Conservation (phyloP, 352 stramenopile species). For the Globisporangium cylindrosporum region DNA sequence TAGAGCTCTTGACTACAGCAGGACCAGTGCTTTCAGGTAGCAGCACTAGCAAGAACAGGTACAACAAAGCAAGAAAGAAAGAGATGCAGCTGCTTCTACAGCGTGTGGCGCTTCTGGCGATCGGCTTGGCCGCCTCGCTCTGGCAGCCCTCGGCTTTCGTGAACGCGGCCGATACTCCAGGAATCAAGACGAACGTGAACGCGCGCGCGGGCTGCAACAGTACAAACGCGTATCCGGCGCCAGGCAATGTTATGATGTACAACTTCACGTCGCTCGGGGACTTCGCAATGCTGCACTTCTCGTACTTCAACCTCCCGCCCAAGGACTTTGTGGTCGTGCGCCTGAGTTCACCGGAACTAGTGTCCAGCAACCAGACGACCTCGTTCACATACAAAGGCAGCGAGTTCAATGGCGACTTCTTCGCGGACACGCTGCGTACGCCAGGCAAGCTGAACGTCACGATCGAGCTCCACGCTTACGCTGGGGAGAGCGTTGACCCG, state of each 20-base stretch:
- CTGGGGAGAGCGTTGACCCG: constrained; percentile 16
- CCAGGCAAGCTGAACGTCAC: neutral
- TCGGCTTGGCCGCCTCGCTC: neutral
- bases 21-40: too few relatives aligned
- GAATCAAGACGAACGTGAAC: constrained; percentile 7
- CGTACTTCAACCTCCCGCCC: constrained; percentile 54
- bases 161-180: neutral
- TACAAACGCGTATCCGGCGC: constrained; percentile 22
- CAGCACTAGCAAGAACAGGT: neutral
- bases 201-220: constrained; percentile 36
- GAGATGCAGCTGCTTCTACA: constrained; percentile 1
- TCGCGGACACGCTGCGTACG: constrained; percentile 28
- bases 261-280: constrained; percentile 41
- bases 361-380: constrained; percentile 18
- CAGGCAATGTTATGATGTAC: constrained; percentile 24
- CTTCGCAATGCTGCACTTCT: constrained; percentile 68
- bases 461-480: constrained; percentile 17
- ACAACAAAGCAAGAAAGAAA: neutral
- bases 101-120: constrained; percentile 2
- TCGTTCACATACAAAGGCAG: constrained; percentile 38
- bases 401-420: constrained; percentile 29
- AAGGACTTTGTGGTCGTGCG: constrained; percentile 52
- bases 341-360: neutral
- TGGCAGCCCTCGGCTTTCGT: neutral
- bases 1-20: neutral